phyloP scores from a whole-genome alignment of 148 eudicot species.

The Simmondsia chinensis region DNA sequence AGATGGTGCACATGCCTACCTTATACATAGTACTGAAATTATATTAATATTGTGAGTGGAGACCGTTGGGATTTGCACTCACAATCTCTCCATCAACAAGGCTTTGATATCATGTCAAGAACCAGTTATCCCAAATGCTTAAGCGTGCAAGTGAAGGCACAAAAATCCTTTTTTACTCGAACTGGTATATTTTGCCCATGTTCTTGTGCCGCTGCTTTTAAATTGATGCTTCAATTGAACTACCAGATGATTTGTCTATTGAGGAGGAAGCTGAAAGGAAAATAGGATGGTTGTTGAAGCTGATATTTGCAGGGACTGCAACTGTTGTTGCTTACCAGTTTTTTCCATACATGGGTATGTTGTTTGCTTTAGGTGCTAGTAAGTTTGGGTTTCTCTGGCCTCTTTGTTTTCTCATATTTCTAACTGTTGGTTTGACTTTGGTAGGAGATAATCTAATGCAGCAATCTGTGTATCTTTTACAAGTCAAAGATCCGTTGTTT shows the following conservation, averaged over 20 bases:
- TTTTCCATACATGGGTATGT: slow-evolving; percentile 78
- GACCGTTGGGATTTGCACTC: no score
- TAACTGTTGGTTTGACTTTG: slow-evolving; percentile 9
- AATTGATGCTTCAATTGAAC: not conserved
- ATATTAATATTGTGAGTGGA: no score
- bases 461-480: slow-evolving; percentile 82
- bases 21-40: no score
- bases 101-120: no score
- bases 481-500: slow-evolving; percentile 88
- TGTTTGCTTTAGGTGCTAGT: not conserved
- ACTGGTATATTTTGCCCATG: not conserved
- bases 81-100: no score
- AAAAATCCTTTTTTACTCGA: not conserved
- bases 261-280: slow-evolving; percentile 90
- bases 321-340: slow-evolving; percentile 65
- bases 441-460: slow-evolving; percentile 83
- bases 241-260: slow-evolving; percentile 46
- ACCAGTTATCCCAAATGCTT: no score
- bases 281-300: slow-evolving; percentile 84
- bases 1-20: no score
- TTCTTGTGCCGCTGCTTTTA: not conserved
- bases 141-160: no score
- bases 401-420: not conserved
- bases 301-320: slow-evolving; percentile 85
- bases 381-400: not conserved